Base-by-base conservation (phyloP, 2,329 filamentous ascomycete species). In the Aspergillus sp. region DNA sequence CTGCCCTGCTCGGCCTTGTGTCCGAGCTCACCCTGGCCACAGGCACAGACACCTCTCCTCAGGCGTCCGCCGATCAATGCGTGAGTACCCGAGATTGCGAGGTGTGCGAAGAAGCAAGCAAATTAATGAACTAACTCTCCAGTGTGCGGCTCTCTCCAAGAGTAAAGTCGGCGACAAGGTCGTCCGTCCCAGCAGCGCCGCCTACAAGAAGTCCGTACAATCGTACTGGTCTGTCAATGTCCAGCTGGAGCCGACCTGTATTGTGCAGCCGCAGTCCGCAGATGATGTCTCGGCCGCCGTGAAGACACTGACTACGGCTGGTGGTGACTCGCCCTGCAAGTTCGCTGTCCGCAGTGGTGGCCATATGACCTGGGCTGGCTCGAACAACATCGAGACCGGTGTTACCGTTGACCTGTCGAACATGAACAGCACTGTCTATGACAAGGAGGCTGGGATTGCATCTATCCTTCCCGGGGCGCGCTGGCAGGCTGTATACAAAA, bases 341-440 rank as follows among this genome's bases (percentile, higher is more conserved):
- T 67, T 68, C 44, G 66, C 66, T 6, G 71, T 81, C 3, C 78
- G 76, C 52, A 72, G 75, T 49, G 78, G 79, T 30, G 79, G 79
- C 3, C 79, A 81, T 60, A 71, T 72, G 19, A 64, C 70, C 3
- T 72, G 73, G 56, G 66, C 71, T 0, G 77, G 77, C 20, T 71
- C 73, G 9, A 76, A 75, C 6, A 78, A 75, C 54, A 75, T 78
- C 15, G 64, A 72, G 0, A 66, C 67, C 27, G 79, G 79, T 3
- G 74, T 81, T 8, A 78, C 77, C 1, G 70, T 81, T 49, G 75
- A 75, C 54, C 67, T 81, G 9, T 60, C 57, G 5, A 44, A 60
- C 42, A 61, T 68, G 62, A 61, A 68, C 37, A 30, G 68, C 20
- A 63, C 61, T 1, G 59, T 53, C 3, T 65, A 64, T 37, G 39